Base-by-base conservation (phyloP, 2,329 filamentous ascomycete genomes). In the Rosellinia necatrix region DNA sequence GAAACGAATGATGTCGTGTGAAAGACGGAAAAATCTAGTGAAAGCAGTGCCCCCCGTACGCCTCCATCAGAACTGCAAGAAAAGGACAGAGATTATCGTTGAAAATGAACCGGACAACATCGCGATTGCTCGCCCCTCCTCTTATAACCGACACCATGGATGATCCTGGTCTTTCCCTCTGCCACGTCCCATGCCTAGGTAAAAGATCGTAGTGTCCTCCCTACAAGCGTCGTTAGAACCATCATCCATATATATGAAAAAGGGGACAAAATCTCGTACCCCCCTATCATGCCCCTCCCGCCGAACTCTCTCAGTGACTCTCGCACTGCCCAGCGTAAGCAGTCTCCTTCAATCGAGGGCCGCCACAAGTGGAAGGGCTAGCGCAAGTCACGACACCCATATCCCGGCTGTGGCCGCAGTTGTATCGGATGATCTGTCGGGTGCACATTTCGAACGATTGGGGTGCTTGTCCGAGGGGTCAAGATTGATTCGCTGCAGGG, bases 111-210 rank as follows among this genome's bases (percentile, higher is more conserved):
- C 60, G 34, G 40, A 57, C 32, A 49, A 49, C 35, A 30, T 53
- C 51, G 65, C 66, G 66, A 68, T 68, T 51, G 66, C 66, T 68
- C 66, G 66, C 66, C 59, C 49, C 56, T 55, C 48, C 38, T 67
- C 64, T 67, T 67, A 58, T 58, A 56, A 53, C 63, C 56, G 40
- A 49, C 56, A 44, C 38, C 40, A 19, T 56, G 49, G 34, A 59
- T 51, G 34, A 35, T 54, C 50, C 43, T 51, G 40, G 21, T 56
- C 37, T 29, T 49, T 54, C 42, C 48, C 37, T 54, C 58, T 49
- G 30, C 35, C 37, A 21, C 19, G 24, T 22, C 27, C 15, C 47
- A 19, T 21, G 5, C 37, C 32, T 21, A 21, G 49, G 6, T 21
- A 34, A 27, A 25, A 30, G 22, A 21, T 49, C 35, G 49, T 30